phyloP scores from a whole-genome alignment of 2,329 filamentous ascomycete genomes.

The Cercospora sp. region DNA sequence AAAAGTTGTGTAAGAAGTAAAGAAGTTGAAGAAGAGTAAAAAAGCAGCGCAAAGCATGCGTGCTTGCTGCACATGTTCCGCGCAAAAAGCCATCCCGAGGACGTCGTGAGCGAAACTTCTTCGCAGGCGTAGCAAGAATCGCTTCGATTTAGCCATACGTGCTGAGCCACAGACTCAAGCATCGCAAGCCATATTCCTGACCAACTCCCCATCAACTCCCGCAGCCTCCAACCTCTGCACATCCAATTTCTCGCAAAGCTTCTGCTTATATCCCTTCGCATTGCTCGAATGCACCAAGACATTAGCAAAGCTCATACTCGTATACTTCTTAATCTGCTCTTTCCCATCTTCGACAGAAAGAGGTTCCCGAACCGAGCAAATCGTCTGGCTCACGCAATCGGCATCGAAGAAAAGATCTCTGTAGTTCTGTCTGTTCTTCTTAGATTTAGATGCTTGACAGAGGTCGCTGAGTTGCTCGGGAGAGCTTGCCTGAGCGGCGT shows the following conservation, averaged over 20 bases:
- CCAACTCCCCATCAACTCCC: constrained; percentile 28
- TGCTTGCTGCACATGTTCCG: not conserved
- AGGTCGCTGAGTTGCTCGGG: constrained; percentile 1
- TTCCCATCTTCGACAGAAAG: constrained; percentile 17
- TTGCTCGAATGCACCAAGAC: constrained; percentile 28
- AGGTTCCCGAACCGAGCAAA: constrained; percentile 26
- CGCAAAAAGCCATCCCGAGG: not conserved
- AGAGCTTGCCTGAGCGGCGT: constrained; percentile 22
- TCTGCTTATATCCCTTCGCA: constrained; percentile 20
- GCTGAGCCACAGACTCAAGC: not conserved
- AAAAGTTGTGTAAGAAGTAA: not conserved
- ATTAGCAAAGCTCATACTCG: constrained; percentile 23
- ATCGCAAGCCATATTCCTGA: constrained; percentile 23
- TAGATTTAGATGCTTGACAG: not conserved
- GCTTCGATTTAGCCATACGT: no score
- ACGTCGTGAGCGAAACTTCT: not conserved
- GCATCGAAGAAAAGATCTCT: constrained; percentile 23
- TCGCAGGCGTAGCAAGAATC: not conserved
- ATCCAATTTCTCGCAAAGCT: constrained; percentile 29
- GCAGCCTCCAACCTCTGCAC: constrained; percentile 24
- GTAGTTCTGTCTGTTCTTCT: constrained; percentile 10
- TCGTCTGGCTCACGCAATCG: constrained; percentile 23
- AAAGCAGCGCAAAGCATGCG: not conserved
- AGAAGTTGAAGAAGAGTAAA: not conserved
- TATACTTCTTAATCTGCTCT: constrained; percentile 23